Evolutionary conservation across 768 basidiomycete species (phyloP).

Genomic region (Boletus sensibilis): DNA sequence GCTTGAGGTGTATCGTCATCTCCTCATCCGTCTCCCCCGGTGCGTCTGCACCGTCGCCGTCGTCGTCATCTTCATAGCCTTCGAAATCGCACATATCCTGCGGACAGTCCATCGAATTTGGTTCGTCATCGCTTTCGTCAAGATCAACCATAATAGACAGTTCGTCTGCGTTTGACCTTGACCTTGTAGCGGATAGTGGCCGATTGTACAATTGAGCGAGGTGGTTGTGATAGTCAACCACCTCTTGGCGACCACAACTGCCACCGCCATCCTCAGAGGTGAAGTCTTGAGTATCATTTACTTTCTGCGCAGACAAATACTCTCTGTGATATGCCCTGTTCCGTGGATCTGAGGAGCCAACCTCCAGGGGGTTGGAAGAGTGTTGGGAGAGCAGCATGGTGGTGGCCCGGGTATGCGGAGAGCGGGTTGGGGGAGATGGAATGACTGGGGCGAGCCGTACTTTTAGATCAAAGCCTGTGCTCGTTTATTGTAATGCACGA

Average conservation of each 20-base stretch:
- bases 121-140: constrained; percentile 46
- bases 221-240: constrained; percentile 51
- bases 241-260: constrained; percentile 38
- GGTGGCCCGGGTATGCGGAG: background rate
- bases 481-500: background rate
- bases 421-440: background rate
- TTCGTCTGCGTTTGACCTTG: constrained; percentile 23
- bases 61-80: constrained; percentile 36
- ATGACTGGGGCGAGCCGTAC: background rate
- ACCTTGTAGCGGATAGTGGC: constrained; percentile 20
- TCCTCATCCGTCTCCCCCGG: constrained; percentile 58
- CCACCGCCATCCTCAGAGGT: constrained; percentile 55
- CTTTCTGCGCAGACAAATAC: constrained; percentile 38
- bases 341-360: constrained; percentile 56
- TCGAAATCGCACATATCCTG: constrained; percentile 37
- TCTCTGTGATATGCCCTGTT: constrained; percentile 46
- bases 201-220: constrained; percentile 43
- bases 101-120: constrained; percentile 37
- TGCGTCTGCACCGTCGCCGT: constrained; percentile 35
- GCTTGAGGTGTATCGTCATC: constrained; percentile 53
- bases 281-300: constrained; percentile 27
- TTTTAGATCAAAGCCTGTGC: background rate
- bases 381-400: constrained; percentile 57
- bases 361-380: constrained; percentile 73
- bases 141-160: constrained; percentile 41